Evolutionary conservation across 352 stramenopile genomes (phyloP).

Genomic region (Pythium biforme): DNA sequence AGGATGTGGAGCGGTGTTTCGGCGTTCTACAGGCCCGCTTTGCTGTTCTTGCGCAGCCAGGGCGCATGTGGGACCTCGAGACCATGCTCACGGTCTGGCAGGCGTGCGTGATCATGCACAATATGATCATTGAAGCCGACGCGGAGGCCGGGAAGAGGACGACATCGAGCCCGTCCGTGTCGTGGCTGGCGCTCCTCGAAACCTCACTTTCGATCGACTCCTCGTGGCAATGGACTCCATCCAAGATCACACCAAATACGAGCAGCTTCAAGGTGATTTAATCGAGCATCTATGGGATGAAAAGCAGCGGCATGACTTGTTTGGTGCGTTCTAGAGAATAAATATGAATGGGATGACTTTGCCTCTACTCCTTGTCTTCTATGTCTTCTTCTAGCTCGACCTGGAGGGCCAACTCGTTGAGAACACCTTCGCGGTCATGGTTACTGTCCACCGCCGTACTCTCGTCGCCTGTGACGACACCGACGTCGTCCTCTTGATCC

Average conservation of each 20-base stretch:
- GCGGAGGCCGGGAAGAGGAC: neutral
- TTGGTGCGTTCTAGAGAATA: no score
- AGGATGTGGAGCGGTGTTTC: constrained; percentile 36
- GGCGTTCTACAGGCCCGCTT: constrained; percentile 19
- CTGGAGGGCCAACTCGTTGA: no score
- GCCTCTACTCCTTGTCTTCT: no score
- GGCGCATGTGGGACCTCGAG: neutral
- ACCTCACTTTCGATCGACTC: no score
- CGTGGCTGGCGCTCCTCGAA: neutral
- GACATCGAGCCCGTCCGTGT: neutral
- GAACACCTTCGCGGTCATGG: no score
- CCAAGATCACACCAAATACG: neutral
- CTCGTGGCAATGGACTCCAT: no score
- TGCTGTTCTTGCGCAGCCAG: constrained; percentile 1
- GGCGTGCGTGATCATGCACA: constrained; percentile 24
- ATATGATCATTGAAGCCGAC: constrained; percentile 20
- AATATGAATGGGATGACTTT: no score
- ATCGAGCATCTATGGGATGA: neutral
- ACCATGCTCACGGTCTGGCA: constrained; percentile 1
- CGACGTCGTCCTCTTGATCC: no score
- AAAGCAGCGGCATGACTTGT: no score
- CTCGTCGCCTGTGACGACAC: no score
- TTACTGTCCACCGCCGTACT: no score
- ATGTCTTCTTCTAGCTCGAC: no score
- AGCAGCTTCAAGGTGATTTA: neutral